Conservation (phyloP, 2,329 filamentous ascomycete species). For the Apiospora marii region DNA sequence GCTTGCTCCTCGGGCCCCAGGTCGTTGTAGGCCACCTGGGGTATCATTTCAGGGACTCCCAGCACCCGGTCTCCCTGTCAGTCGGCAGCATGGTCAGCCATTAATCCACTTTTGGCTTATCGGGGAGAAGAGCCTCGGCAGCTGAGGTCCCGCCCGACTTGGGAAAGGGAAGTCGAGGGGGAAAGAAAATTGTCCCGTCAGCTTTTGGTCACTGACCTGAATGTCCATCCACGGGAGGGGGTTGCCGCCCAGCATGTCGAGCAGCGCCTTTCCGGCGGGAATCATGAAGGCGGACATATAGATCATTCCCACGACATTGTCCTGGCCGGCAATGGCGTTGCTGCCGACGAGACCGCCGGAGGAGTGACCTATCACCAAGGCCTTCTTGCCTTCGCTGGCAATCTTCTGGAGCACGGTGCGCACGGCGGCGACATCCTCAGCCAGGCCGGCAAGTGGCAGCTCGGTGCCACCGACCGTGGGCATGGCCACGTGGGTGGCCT, state of each 20-base stretch:
- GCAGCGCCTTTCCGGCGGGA: slow-evolving; percentile 24
- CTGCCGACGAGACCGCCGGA: slow-evolving; percentile 26
- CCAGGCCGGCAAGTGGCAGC: slow-evolving; percentile 23
- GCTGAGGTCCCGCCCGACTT: not conserved
- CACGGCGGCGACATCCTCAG: slow-evolving; percentile 26
- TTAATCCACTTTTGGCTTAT: not conserved
- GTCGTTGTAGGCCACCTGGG: slow-evolving; percentile 30
- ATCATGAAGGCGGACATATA: slow-evolving; percentile 27
- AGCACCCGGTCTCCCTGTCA: slow-evolving; percentile 30
- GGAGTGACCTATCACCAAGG: slow-evolving; percentile 24
- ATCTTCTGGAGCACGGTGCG: slow-evolving; percentile 19
- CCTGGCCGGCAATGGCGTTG: slow-evolving; percentile 23
- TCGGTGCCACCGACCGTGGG: slow-evolving; percentile 25
- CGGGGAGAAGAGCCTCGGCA: not conserved
- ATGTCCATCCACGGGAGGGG: slow-evolving; percentile 31
- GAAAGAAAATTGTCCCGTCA: no score
- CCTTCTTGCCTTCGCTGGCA: slow-evolving; percentile 16
- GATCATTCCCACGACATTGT: slow-evolving; percentile 26
- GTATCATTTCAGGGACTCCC: slow-evolving; percentile 24
- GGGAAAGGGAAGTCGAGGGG: not conserved
- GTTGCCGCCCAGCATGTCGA: slow-evolving; percentile 30
- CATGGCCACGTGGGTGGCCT: slow-evolving; percentile 11
- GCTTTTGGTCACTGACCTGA: slow-evolving; percentile 23
- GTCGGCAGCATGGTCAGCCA: not conserved
- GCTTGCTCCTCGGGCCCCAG: slow-evolving; percentile 23